These are phyloP conservation scores for Trametes versicolor DNA, from an alignment of 1,284 basidiomycete species.

Conservation along the genomic window DNA sequence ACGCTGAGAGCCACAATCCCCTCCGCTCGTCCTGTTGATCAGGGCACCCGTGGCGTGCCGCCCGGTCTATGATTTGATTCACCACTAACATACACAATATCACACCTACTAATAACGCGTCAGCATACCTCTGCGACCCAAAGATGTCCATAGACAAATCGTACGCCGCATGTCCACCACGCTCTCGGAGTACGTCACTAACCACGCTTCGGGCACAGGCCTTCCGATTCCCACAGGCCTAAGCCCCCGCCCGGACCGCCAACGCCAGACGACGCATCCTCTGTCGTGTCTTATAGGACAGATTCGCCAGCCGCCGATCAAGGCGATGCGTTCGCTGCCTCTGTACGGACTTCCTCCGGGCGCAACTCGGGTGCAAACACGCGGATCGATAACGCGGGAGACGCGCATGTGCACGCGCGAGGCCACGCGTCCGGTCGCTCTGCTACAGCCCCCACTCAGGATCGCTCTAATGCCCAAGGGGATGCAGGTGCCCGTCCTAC, in stretches of 20 bases:
- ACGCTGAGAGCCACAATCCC: background rate
- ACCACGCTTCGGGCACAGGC: background rate
- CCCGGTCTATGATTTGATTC: background rate
- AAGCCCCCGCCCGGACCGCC: background rate
- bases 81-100: background rate
- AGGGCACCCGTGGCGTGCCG: conserved; percentile 1
- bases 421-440: background rate
- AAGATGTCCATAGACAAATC: background rate
- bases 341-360: background rate
- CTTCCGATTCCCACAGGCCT: background rate
- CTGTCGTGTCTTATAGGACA: background rate
- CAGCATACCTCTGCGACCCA: too few species aligned
- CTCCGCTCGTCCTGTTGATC: conserved; percentile 12
- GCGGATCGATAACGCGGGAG: conserved; percentile 12
- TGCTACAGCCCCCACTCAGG: conserved; percentile 1
- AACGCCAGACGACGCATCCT: background rate
- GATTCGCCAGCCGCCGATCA: background rate
- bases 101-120: background rate
- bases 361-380: background rate
- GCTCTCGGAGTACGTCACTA: background rate
- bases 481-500: background rate
- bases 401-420: background rate
- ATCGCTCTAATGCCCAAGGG: conserved; percentile 5
- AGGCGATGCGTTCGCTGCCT: background rate
- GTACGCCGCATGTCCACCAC: background rate